Conservation (phyloP, 495 filamentous ascomycete species). For the Aspergillus mulundensis region DNA sequence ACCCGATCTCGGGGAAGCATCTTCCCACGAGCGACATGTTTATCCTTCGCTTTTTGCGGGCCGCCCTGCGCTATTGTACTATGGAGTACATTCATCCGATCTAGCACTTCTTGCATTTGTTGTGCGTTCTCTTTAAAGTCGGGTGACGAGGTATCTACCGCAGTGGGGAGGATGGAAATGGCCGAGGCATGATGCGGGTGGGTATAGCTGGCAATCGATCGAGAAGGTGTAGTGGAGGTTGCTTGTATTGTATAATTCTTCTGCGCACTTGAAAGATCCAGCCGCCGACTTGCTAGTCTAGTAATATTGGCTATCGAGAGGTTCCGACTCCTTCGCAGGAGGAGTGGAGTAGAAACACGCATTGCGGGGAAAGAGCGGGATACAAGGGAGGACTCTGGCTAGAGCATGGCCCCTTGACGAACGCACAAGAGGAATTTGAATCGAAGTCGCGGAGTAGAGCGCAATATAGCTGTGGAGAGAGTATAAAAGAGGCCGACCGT, state of each 20-base stretch:
- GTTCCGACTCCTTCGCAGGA: slow-evolving; percentile 5
- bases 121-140: slow-evolving; percentile 79
- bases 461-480: background rate
- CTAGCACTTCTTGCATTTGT: slow-evolving; percentile 71
- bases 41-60: slow-evolving; percentile 76
- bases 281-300: slow-evolving; percentile 1
- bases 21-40: slow-evolving; percentile 83
- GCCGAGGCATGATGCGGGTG: slow-evolving; percentile 65
- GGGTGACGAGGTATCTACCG: slow-evolving; percentile 69
- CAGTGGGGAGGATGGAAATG: slow-evolving; percentile 72
- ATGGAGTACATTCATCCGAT: slow-evolving; percentile 64
- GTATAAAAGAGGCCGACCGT: background rate
- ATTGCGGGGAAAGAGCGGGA: slow-evolving; percentile 7
- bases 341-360: slow-evolving; percentile 9
- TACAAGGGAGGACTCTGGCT: background rate
- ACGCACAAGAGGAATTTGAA: background rate
- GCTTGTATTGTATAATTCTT: background rate
- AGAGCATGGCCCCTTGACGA: background rate
- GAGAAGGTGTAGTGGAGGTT: background rate
- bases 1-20: slow-evolving; percentile 93
- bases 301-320: slow-evolving; percentile 1
- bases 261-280: background rate
- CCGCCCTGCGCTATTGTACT: slow-evolving; percentile 69
- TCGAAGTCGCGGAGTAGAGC: background rate
- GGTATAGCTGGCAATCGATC: slow-evolving; percentile 44